Evolutionary conservation across 2,329 filamentous ascomycete species (phyloP).

Genomic region (Ambrosiella cleistominuta): DNA sequence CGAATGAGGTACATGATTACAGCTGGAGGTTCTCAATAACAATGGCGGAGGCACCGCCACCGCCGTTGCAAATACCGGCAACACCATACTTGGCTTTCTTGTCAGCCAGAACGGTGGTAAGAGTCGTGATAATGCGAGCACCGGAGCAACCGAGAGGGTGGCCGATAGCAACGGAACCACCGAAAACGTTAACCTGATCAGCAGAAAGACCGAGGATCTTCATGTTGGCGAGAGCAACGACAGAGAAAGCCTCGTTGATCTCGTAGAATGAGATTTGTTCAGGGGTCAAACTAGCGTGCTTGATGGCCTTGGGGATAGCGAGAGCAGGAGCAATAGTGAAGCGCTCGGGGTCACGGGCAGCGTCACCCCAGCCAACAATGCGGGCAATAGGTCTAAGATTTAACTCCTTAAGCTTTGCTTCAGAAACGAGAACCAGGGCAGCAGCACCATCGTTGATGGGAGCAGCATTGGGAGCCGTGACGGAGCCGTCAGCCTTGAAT

Average conservation of each 20-base stretch:
- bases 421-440: slow-evolving; percentile 82
- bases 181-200: slow-evolving; percentile 87
- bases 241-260: slow-evolving; percentile 98
- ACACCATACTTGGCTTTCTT: slow-evolving; percentile 88
- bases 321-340: slow-evolving; percentile 90
- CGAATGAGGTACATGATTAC: neutral
- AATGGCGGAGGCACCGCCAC: slow-evolving; percentile 83
- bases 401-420: slow-evolving; percentile 84
- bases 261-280: slow-evolving; percentile 82
- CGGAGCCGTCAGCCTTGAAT: slow-evolving; percentile 68
- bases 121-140: slow-evolving; percentile 78
- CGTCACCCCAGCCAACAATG: slow-evolving; percentile 95
- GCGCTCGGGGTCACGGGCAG: slow-evolving; percentile 75
- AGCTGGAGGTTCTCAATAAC: slow-evolving; percentile 60
- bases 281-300: slow-evolving; percentile 70
- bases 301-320: slow-evolving; percentile 91
- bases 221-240: slow-evolving; percentile 89
- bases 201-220: slow-evolving; percentile 67
- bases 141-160: slow-evolving; percentile 90
- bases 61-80: slow-evolving; percentile 94
- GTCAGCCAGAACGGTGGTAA: slow-evolving; percentile 74
- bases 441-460: slow-evolving; percentile 91
- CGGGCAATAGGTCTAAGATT: slow-evolving; percentile 83
- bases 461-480: slow-evolving; percentile 91
- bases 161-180: slow-evolving; percentile 86